Evolutionary conservation across 192 early-diverging fungal species (phyloP).

Genomic region (Backusella psychrophila): DNA sequence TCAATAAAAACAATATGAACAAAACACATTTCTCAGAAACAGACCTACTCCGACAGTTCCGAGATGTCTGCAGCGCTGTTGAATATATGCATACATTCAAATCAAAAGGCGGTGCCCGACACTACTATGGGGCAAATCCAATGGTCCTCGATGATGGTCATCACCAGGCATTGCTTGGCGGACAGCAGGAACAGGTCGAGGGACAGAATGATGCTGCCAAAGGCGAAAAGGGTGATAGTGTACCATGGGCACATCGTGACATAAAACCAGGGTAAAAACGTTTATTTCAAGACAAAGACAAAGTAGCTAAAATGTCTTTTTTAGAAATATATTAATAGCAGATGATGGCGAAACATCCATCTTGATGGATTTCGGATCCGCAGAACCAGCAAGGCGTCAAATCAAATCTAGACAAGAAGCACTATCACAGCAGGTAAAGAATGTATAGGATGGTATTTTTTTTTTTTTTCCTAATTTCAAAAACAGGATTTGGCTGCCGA

Average conservation of each 20-base stretch:
- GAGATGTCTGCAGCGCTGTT: constrained; percentile 57
- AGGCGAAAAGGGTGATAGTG: constrained; percentile 27
- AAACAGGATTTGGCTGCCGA: constrained; percentile 60
- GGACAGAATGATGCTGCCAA: background rate
- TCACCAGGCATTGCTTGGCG: constrained; percentile 33
- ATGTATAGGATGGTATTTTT: background rate
- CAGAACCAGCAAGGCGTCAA: constrained; percentile 49
- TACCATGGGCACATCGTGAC: constrained; percentile 67
- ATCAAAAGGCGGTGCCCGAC: constrained; percentile 43
- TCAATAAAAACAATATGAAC: constrained; percentile 45
- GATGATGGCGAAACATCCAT: constrained; percentile 64
- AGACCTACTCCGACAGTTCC: constrained; percentile 56
- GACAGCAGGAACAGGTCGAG: constrained; percentile 5
- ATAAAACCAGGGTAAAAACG: constrained; percentile 62
- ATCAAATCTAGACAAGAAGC: constrained; percentile 57
- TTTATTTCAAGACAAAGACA: background rate
- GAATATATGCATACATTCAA: constrained; percentile 59
- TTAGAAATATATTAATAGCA: constrained; percentile 59
- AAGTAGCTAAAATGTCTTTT: background rate
- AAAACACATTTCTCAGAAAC: constrained; percentile 50
- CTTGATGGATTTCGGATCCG: constrained; percentile 78
- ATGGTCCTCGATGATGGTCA: constrained; percentile 45
- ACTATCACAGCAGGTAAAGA: constrained; percentile 48
- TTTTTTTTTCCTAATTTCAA: no score
- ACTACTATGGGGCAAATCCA: constrained; percentile 60